Conservation (phyloP, 2,329 filamentous ascomycete genomes). For the Sporothrix humicola region DNA sequence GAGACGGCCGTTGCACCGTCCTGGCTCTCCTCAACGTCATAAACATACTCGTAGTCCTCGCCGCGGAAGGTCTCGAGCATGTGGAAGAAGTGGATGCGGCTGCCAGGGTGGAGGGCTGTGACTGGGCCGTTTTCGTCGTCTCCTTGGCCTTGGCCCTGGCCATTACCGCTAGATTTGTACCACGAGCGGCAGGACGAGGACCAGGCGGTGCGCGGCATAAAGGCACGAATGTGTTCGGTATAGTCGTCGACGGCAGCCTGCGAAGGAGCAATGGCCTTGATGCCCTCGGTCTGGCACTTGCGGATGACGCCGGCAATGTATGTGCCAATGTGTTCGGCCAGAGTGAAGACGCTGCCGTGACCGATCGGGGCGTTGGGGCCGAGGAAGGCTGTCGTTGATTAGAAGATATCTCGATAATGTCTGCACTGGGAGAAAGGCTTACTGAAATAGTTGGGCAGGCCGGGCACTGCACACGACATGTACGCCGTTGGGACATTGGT, state of each 20-base stretch:
- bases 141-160: slow-evolving; percentile 36
- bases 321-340: slow-evolving; percentile 57
- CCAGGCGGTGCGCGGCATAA: slow-evolving; percentile 62
- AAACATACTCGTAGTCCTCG: slow-evolving; percentile 61
- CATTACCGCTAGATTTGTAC: slow-evolving; percentile 54
- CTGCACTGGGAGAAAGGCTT: slow-evolving; percentile 42
- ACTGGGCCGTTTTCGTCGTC: slow-evolving; percentile 53
- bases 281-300: slow-evolving; percentile 58
- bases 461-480: slow-evolving; percentile 59
- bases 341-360: slow-evolving; percentile 58
- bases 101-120: slow-evolving; percentile 57
- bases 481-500: slow-evolving; percentile 55
- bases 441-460: slow-evolving; percentile 63
- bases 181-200: slow-evolving; percentile 54
- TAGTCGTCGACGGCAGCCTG: slow-evolving; percentile 57
- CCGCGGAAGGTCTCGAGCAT: slow-evolving; percentile 58
- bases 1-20: slow-evolving; percentile 34
- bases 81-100: slow-evolving; percentile 58
- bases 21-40: slow-evolving; percentile 42
- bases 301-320: slow-evolving; percentile 57
- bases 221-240: slow-evolving; percentile 54
- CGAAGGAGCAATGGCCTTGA: slow-evolving; percentile 54
- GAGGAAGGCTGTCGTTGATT: no score
- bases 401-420: no score
- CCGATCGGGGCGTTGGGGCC: slow-evolving; percentile 59